phyloP scores from a whole-genome alignment of 352 stramenopile genomes.

The Globisporangium uncinulatum region DNA sequence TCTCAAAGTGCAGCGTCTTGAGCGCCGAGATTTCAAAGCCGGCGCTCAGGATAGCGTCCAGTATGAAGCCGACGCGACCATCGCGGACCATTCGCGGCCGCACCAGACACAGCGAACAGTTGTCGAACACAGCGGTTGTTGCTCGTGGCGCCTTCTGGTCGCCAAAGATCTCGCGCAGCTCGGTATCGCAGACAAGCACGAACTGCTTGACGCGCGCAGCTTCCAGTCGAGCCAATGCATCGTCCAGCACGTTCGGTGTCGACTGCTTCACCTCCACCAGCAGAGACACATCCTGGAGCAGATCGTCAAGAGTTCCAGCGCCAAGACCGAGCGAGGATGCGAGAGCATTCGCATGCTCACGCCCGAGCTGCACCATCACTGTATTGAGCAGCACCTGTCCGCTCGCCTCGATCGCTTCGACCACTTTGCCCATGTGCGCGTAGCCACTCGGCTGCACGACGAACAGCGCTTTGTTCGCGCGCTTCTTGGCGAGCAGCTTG shows the following conservation, averaged over 20 bases:
- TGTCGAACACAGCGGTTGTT: constrained; percentile 55
- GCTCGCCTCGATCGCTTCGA: constrained; percentile 38
- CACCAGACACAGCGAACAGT: constrained; percentile 60
- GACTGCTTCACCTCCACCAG: constrained; percentile 38
- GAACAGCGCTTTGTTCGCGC: constrained; percentile 33
- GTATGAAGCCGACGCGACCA: constrained; percentile 59
- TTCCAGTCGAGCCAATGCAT: constrained; percentile 17
- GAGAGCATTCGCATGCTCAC: constrained; percentile 22
- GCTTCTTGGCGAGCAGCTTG: constrained; percentile 22
- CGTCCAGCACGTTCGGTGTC: constrained; percentile 21
- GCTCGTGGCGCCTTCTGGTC: constrained; percentile 8
- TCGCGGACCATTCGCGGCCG: constrained; percentile 56
- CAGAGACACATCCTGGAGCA: constrained; percentile 44
- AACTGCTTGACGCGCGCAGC: constrained; percentile 10
- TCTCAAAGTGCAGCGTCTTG: constrained; percentile 78
- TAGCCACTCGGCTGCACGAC: constrained; percentile 50
- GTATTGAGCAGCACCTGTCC: constrained; percentile 29
- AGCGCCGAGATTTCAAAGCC: constrained; percentile 90
- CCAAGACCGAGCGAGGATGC: neutral
- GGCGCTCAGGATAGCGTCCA: constrained; percentile 69
- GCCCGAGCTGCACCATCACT: constrained; percentile 46
- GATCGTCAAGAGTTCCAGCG: constrained; percentile 4
- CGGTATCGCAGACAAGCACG: constrained; percentile 18
- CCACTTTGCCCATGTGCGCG: constrained; percentile 35
- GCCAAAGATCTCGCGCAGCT: constrained; percentile 9